Evolutionary conservation across 805 yeast genomes (phyloP).

Genomic region (Candida ovalis): DNA sequence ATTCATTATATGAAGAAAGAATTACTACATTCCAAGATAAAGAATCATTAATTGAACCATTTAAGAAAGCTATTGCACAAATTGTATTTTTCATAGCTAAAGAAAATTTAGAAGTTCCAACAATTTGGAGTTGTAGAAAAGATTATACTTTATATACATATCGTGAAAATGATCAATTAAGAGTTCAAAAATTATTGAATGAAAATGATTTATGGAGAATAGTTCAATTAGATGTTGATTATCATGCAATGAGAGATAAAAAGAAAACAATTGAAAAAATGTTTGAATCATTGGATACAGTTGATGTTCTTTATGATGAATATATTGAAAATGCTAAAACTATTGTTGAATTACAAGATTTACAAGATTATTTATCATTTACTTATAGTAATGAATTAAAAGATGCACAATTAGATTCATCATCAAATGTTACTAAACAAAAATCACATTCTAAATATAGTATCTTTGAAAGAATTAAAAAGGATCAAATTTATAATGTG

Average conservation of each 20-base stretch:
- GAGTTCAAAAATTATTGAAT: slow-evolving; percentile 49
- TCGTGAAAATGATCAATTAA: slow-evolving; percentile 36
- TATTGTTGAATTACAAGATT: slow-evolving; percentile 81
- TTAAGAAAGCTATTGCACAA: slow-evolving; percentile 65
- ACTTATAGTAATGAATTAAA: slow-evolving; percentile 57
- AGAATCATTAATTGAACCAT: slow-evolving; percentile 41
- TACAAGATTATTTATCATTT: slow-evolving; percentile 79
- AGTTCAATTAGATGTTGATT: slow-evolving; percentile 81
- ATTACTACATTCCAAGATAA: slow-evolving; percentile 36
- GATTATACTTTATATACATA: slow-evolving; percentile 70
- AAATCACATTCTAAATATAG: slow-evolving; percentile 60
- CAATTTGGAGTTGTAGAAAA: slow-evolving; percentile 92
- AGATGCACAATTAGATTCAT: slow-evolving; percentile 31
- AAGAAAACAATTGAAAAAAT: slow-evolving; percentile 54
- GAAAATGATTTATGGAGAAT: slow-evolving; percentile 94
- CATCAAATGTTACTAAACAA: slow-evolving; percentile 17
- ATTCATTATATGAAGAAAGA: slow-evolving; percentile 57
- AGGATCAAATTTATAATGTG: slow-evolving; percentile 59
- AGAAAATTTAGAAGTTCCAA: slow-evolving; percentile 87
- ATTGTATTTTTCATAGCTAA: slow-evolving; percentile 68
- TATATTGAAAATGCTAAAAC: slow-evolving; percentile 53
- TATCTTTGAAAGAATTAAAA: slow-evolving; percentile 62
- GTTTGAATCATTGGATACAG: slow-evolving; percentile 47
- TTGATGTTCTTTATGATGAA: slow-evolving; percentile 56
- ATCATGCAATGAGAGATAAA: slow-evolving; percentile 78